Evolutionary conservation across 176 grass and related monocot species (phyloP), one percentile per base, ranked within the genome.

Genomic region (Hordeum vulgare): DNA sequence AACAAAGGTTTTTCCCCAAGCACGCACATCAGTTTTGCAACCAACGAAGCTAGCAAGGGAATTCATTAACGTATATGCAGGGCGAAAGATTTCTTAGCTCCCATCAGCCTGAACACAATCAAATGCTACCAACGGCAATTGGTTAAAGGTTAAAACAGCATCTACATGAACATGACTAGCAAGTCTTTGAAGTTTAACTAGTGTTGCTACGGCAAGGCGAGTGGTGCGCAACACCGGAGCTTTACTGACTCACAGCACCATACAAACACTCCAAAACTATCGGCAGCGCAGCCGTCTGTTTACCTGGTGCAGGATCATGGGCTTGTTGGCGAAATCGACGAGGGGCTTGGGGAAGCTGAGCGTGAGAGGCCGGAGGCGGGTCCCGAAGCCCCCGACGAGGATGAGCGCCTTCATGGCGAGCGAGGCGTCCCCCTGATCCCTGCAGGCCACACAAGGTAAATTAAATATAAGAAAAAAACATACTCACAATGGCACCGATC

Each of bases 261-360:
- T 57, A 15, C 10, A 35, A 21, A 42, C n/a, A n/a, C n/a, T n/a
- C n/a, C n/a, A 20, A 4, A 33, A 47, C 6, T 68, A 73, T 18
- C 20, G 51, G 17, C 10, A 8, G 64, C 49, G 57, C 1, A 24
- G 64, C 36, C 51, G 10, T 17, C 5, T 66, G 2, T n/a, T 73
- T 90, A 97, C 94, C 92, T 97, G 95, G 86, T 97, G 95, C 84
- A 94, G 85, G 65, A 97, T 94, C 95, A 97, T 94, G 21, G 95
- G 92, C 75, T 94, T 94, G 87, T 97, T 97, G 14, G 89, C 95
- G 81, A 93, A 97, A 94, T 97, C 95, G 34, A 97, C 95, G 26
- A 97, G 92, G 5, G 95, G 95, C 86, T 97, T 97, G 0, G 92
- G 95, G 82, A 94, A 85, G 73, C 95, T 97, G 53, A 94, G 95